Evolutionary conservation across 768 basidiomycete genomes (phyloP), one percentile per base, ranked within the genome.

Genomic region (Suillus paluster): DNA sequence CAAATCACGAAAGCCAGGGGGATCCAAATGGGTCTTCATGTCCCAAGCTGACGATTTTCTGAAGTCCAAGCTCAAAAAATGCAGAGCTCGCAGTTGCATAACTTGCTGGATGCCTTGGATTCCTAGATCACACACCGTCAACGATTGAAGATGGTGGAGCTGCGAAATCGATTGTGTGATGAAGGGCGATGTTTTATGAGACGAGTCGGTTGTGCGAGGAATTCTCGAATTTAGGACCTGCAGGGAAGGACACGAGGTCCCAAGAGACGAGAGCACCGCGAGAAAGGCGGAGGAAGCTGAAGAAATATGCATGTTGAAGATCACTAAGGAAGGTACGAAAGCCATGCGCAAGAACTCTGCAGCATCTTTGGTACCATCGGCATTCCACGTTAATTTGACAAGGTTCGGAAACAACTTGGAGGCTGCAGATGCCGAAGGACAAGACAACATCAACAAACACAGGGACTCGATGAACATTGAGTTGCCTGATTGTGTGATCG

Each of bases 261-360:
- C 42, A n/a, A 44, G 42, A 44, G n/a, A 44, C 9, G n/a, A 44
- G 4, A 44, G 19, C 19, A 44, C 42, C 10, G n/a, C 8, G 19
- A 44, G 42, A 44, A 5, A 3, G 9, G 3, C 9, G 48, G 14
- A 9, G 25, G 48, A 27, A 49, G 48, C 15, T 49, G 25, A 49
- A 17, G 7, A 3, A 19, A 49, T 9, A 14, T 17, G 15, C 4
- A 49, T 15, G 17, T 50, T 2, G 15, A 50, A 50, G 27, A 11
- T 17, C 19, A 50, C 17, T 21, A 71, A 41, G 6, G 70, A n/a
- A 17, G 70, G 66, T 25, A 71, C 67, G 10, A 71, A 73, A 23
- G 69, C 23, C 30, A 73, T 64, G 23, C 64, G 69, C 36, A 71
- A 39, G 48, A 71, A 64, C 34, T 71, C 69, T 1, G 69, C 57